A percentile compares a stretch with the other conserved stretches of the same genome.
phyloP scores from a whole-genome alignment of 441 rosid species.

The Sinapis alba region DNA sequence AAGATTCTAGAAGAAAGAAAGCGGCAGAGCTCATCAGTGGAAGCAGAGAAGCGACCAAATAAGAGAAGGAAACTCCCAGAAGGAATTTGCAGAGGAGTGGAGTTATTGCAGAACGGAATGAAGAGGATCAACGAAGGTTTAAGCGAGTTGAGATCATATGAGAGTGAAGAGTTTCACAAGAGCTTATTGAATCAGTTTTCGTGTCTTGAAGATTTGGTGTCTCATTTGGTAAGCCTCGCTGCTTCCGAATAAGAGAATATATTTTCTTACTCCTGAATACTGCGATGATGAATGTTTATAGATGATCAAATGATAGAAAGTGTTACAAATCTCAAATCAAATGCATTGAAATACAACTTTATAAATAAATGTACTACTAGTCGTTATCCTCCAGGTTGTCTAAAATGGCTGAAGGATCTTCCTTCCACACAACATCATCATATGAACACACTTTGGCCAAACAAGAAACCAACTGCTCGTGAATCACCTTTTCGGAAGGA shows the following conservation, averaged over 20 bases:
- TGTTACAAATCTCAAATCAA: background rate
- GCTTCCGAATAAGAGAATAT: conserved; percentile 33
- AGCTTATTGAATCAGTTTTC: conserved; percentile 61
- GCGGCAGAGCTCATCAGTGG: conserved; percentile 31
- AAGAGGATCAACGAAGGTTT: conserved; percentile 64
- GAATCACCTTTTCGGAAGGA: conserved; percentile 73
- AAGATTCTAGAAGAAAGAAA: conserved; percentile 29
- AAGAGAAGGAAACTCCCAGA: conserved; percentile 89
- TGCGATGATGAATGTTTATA: background rate
- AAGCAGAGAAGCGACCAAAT: conserved; percentile 44
- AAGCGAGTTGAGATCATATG: conserved; percentile 57
- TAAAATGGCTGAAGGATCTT: conserved; percentile 38
- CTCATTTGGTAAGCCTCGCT: conserved; percentile 55
- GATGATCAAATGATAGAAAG: background rate
- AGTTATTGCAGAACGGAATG: conserved; percentile 73
- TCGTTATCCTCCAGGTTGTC: conserved; percentile 28
- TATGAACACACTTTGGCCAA: conserved; percentile 65
- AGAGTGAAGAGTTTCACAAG: conserved; percentile 55
- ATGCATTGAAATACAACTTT: background rate
- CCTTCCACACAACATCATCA: conserved; percentile 56
- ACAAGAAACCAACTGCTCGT: conserved; percentile 81
- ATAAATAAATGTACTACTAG: background rate
- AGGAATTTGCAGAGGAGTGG: conserved; percentile 72
- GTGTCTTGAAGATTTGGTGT: conserved; percentile 65
- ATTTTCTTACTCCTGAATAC: background rate